A percentile compares a stretch with the other conserved stretches of the same genome.
These are phyloP conservation scores for Amaranthus palmeri DNA, from an alignment of 148 eudicot species.

Conservation along the genomic window DNA sequence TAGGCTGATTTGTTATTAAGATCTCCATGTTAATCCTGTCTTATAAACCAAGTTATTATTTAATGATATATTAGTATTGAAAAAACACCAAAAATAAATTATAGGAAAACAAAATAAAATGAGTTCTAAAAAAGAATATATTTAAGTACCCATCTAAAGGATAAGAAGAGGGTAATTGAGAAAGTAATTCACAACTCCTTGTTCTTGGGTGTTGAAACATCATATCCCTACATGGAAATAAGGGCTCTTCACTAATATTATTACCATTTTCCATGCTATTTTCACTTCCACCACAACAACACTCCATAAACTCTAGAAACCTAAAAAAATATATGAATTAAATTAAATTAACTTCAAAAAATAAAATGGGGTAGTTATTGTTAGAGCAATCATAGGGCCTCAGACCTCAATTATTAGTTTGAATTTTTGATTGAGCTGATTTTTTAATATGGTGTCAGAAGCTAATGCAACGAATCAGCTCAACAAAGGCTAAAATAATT, in stretches of 20 bases:
- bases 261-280: conserved; percentile 22
- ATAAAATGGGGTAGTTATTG: too few relatives aligned
- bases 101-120: neutral
- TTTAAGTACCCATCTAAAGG: conserved; percentile 66
- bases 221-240: conserved; percentile 60
- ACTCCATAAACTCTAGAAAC: conserved; percentile 67
- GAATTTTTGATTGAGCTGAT: too few relatives aligned
- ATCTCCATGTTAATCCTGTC: conserved; percentile 64
- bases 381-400: neutral
- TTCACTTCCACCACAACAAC: conserved; percentile 70
- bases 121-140: neutral
- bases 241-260: conserved; percentile 30
- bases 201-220: conserved; percentile 57
- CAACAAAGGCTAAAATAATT: too few relatives aligned
- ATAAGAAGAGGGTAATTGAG: conserved; percentile 61
- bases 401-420: too few relatives aligned
- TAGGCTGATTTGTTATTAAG: conserved; percentile 63
- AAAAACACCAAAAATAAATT: too few relatives aligned
- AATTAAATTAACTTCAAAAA: neutral
- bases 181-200: conserved; percentile 60
- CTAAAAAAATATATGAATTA: conserved; percentile 22
- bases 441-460: too few relatives aligned
- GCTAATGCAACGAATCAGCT: too few relatives aligned
- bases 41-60: neutral
- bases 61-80: neutral